Evolutionary conservation across 257 asterid species (phyloP).

Genomic region (Solanum medicagineum): DNA sequence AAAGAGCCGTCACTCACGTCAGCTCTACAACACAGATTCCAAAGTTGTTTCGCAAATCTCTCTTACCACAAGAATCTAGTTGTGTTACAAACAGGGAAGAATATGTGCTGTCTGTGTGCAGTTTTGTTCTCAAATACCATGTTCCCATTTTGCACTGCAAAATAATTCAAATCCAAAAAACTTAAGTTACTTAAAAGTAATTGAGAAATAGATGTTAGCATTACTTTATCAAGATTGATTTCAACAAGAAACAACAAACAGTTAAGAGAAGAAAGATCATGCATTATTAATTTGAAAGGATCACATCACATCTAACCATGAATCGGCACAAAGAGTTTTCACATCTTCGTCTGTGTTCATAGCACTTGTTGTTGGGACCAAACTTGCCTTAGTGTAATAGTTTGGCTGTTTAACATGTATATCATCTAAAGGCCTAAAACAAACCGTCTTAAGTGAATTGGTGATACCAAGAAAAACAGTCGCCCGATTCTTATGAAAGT

Average conservation of each 20-base stretch:
- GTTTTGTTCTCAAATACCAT: not conserved
- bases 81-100: not conserved
- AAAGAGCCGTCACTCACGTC: not conserved
- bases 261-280: not conserved
- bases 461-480: not conserved
- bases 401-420: slow-evolving; percentile 3
- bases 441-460: not conserved
- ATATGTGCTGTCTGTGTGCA: not conserved
- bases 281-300: not conserved
- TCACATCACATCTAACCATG: not conserved
- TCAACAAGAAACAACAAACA: not conserved
- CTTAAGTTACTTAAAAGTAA: not conserved
- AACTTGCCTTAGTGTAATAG: too few species aligned
- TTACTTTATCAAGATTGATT: not conserved
- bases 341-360: too few species aligned
- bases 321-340: too few species aligned
- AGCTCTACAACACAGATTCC: not conserved
- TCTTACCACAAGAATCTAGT: not conserved
- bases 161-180: not conserved
- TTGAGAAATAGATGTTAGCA: not conserved
- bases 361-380: too few species aligned
- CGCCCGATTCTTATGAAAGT: not conserved
- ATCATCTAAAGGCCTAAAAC: slow-evolving; percentile 10
- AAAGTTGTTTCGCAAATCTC: too few species aligned
- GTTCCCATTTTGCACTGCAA: not conserved